These are phyloP conservation scores for Talaromyces piceae DNA, from an alignment of 2,329 filamentous ascomycete species.

Conservation along the genomic window DNA sequence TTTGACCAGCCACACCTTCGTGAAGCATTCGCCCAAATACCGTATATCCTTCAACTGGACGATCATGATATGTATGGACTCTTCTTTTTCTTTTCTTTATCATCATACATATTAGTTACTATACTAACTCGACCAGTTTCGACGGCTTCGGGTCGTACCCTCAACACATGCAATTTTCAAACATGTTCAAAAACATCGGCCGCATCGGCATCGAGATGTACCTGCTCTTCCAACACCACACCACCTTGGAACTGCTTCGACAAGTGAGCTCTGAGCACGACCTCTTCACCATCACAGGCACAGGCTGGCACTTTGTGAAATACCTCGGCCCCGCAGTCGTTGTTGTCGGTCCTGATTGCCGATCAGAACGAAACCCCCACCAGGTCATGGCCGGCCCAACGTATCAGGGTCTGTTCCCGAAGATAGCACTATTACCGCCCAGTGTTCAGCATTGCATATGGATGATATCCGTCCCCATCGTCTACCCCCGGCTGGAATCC, in stretches of 20 bases:
- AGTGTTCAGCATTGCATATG: slow-evolving; percentile 95
- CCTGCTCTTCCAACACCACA: slow-evolving; percentile 95
- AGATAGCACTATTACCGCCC: slow-evolving; percentile 80
- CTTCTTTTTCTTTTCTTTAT: background rate
- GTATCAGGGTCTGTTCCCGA: slow-evolving; percentile 95
- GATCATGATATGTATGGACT: slow-evolving; percentile 98
- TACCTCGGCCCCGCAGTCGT: slow-evolving; percentile 87
- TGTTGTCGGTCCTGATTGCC: slow-evolving; percentile 81
- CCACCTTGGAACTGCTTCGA: slow-evolving; percentile 84
- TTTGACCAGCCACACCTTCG: slow-evolving; percentile 93
- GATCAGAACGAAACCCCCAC: slow-evolving; percentile 81
- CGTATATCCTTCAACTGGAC: slow-evolving; percentile 84
- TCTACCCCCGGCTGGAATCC: slow-evolving; percentile 86
- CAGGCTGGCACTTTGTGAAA: slow-evolving; percentile 98
- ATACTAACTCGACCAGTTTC: slow-evolving; percentile 52
- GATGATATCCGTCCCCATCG: slow-evolving; percentile 84
- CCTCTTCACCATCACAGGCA: slow-evolving; percentile 93
- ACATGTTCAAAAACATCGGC: slow-evolving; percentile 97
- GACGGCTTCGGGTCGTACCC: slow-evolving; percentile 97
- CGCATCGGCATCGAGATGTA: slow-evolving; percentile 97
- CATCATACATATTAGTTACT: background rate
- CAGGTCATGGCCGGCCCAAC: slow-evolving; percentile 94
- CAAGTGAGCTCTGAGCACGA: slow-evolving; percentile 83
- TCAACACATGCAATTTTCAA: slow-evolving; percentile 94
- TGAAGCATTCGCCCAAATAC: slow-evolving; percentile 96